Conservation (phyloP, 306 rosid species). For the Dalbergia cochinchinensis region DNA sequence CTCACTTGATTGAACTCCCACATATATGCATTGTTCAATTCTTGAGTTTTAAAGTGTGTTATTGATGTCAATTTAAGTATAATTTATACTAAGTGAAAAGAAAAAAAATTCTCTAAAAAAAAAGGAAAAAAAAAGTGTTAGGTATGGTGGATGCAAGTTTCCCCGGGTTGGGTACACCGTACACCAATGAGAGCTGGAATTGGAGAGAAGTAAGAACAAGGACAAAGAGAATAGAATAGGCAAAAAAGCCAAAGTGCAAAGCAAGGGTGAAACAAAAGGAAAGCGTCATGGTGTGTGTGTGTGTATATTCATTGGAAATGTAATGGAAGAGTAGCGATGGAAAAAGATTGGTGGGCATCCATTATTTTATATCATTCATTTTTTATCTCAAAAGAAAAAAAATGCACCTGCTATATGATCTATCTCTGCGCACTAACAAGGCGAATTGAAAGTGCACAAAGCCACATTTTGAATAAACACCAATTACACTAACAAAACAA, state of each 20-base stretch:
- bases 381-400: no score
- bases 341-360: slow-evolving; percentile 59
- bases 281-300: neutral
- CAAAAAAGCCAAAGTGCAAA: neutral
- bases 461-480: slow-evolving; percentile 48
- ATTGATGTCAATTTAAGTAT: no score
- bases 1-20: no score
- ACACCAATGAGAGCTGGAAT: neutral
- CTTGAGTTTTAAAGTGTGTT: no score
- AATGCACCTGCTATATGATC: slow-evolving; percentile 43
- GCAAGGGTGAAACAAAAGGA: neutral
- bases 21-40: no score
- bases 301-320: slow-evolving; percentile 1
- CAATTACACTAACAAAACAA: slow-evolving; percentile 9
- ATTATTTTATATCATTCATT: slow-evolving; percentile 10
- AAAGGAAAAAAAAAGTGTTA: slow-evolving; percentile 5
- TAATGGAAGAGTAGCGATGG: slow-evolving; percentile 45
- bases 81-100: neutral
- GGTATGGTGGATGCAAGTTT: slow-evolving; percentile 51
- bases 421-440: slow-evolving; percentile 63
- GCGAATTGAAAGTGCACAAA: slow-evolving; percentile 40
- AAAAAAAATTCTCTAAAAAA: neutral
- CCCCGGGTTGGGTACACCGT: slow-evolving; percentile 20
- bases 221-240: slow-evolving; percentile 37
- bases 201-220: slow-evolving; percentile 40